phyloP scores from a whole-genome alignment of 2,329 filamentous ascomycete genomes.

The Hypoxylon sp. region DNA sequence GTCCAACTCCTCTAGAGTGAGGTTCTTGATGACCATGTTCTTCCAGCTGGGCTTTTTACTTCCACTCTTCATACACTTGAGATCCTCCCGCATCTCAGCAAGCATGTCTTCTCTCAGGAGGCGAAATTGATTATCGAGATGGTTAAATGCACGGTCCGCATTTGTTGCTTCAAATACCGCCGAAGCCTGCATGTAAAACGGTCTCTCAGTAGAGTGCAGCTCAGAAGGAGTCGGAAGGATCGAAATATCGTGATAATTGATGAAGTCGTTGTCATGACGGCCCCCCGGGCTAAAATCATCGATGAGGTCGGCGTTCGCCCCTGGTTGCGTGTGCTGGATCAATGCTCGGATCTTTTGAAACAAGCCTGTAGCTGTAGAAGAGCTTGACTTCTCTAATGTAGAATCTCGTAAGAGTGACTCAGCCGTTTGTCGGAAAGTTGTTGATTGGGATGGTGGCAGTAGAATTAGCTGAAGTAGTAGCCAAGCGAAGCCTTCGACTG shows the following conservation, averaged over 20 bases:
- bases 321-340: constrained; percentile 26
- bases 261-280: constrained; percentile 80
- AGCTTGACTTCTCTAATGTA: constrained; percentile 13
- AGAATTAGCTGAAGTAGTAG: constrained; percentile 61
- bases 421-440: constrained; percentile 49
- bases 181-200: constrained; percentile 69
- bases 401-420: constrained; percentile 50
- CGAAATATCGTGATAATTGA: constrained; percentile 71
- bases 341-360: constrained; percentile 38
- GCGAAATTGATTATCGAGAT: constrained; percentile 80
- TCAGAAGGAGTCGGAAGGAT: constrained; percentile 78
- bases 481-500: constrained; percentile 58
- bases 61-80: constrained; percentile 63
- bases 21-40: constrained; percentile 52
- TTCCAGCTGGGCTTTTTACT: constrained; percentile 49
- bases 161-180: constrained; percentile 61
- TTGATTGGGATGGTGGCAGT: constrained; percentile 51
- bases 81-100: constrained; percentile 73
- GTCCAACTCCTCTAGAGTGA: constrained; percentile 56
- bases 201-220: constrained; percentile 65
- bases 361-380: constrained; percentile 13
- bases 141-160: constrained; percentile 60
- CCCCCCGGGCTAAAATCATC: constrained; percentile 66
- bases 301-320: constrained; percentile 6
- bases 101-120: constrained; percentile 80